Conservation (phyloP, 495 filamentous ascomycete species). For the Choiromyces venosus region DNA sequence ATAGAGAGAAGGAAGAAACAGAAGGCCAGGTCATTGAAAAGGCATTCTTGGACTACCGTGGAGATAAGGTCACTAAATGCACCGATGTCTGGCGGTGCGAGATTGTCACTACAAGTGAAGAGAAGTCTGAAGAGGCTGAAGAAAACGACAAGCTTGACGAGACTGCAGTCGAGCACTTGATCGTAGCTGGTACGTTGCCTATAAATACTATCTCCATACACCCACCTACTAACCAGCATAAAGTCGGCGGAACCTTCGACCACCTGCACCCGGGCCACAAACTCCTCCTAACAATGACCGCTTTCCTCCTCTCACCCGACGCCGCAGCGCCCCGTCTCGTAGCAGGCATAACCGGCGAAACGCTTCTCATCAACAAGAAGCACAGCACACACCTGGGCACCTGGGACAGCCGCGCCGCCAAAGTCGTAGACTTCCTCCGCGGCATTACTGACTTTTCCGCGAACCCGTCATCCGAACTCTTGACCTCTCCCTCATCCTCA, state of each 20-base stretch:
- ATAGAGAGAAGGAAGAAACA: conserved; percentile 25
- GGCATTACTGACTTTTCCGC: conserved; percentile 55
- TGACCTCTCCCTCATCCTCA: conserved; percentile 17
- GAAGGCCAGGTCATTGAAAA: conserved; percentile 33
- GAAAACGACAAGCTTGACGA: conserved; percentile 1
- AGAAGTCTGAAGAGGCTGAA: conserved; percentile 26
- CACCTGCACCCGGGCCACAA: conserved; percentile 96
- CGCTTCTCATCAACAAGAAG: conserved; percentile 79
- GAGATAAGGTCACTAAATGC: conserved; percentile 22
- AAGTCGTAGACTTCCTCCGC: conserved; percentile 64
- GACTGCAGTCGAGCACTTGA: conserved; percentile 27
- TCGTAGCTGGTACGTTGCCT: conserved; percentile 23
- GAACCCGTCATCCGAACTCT: conserved; percentile 8
- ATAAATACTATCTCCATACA: conserved; percentile 9
- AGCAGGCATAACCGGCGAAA: conserved; percentile 82
- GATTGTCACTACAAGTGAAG: conserved; percentile 14
- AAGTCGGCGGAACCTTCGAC: conserved; percentile 89
- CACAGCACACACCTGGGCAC: conserved; percentile 70
- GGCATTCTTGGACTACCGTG: conserved; percentile 25
- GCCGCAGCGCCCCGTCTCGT: conserved; percentile 53
- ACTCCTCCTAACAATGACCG: conserved; percentile 77
- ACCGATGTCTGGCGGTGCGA: conserved; percentile 19
- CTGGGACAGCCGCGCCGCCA: conserved; percentile 66
- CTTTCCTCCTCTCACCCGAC: conserved; percentile 58
- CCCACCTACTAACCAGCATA: neutral